phyloP scores from a whole-genome alignment of 129 eudicot species.

The Tanacetum coccineum region DNA sequence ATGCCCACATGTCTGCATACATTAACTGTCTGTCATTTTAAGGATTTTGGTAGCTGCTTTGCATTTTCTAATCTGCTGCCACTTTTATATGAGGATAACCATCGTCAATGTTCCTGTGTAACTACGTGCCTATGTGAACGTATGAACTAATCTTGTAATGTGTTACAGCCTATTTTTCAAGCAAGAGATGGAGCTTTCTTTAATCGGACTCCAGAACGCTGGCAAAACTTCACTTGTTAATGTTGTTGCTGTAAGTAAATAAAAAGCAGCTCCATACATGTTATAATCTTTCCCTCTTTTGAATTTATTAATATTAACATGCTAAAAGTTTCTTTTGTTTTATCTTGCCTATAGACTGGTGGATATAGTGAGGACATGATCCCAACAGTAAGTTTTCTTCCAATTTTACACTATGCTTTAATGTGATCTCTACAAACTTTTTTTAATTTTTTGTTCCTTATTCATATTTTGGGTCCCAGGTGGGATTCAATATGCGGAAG shows the following conservation, averaged over 20 bases:
- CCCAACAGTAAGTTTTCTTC: constrained; percentile 67
- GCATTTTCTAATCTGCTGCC: neutral
- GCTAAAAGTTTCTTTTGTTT: constrained; percentile 13
- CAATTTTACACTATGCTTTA: neutral
- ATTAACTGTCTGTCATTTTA: too few relatives aligned
- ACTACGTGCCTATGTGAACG: neutral
- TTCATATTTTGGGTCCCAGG: constrained; percentile 39
- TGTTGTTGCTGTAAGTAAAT: constrained; percentile 86
- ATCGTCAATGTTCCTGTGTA: neutral
- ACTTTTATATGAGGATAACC: neutral
- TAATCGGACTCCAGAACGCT: constrained; percentile 97
- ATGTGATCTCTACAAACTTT: neutral
- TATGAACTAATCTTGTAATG: constrained; percentile 12
- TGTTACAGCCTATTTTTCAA: constrained; percentile 91
- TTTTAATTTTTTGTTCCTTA: neutral
- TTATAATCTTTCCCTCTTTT: neutral
- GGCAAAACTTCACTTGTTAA: constrained; percentile 98
- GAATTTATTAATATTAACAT: neutral
- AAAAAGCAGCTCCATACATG: constrained; percentile 5
- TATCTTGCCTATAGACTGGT: constrained; percentile 55
- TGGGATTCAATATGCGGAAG: constrained; percentile 95
- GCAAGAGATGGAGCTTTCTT: constrained; percentile 99
- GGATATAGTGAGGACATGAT: constrained; percentile 99
- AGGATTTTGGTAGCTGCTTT: neutral
- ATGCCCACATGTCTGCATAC: neutral